phyloP scores from a whole-genome alignment of 2,329 filamentous ascomycete species.

The Monosporascus sp. region DNA sequence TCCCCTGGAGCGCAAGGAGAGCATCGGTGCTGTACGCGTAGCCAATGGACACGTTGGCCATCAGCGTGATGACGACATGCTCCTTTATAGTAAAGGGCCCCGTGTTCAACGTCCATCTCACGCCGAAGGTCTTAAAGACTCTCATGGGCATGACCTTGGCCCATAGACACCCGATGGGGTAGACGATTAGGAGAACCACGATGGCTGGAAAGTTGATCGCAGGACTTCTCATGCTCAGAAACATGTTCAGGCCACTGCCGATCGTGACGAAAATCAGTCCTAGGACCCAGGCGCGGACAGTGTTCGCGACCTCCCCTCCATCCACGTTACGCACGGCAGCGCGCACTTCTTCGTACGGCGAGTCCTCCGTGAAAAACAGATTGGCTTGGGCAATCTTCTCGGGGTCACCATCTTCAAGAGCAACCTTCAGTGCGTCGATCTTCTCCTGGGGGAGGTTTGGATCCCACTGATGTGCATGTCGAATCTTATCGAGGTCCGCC shows the following conservation, averaged over 20 bases:
- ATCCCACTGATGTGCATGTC: conserved; percentile 28
- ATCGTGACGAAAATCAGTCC: conserved; percentile 38
- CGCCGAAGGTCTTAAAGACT: conserved; percentile 35
- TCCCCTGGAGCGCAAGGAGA: conserved; percentile 33
- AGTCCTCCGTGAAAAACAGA: conserved; percentile 28
- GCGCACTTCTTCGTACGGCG: conserved; percentile 34
- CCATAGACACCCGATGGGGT: conserved; percentile 38
- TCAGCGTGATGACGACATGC: conserved; percentile 37
- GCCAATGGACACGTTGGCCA: conserved; percentile 35
- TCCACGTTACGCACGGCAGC: conserved; percentile 40
- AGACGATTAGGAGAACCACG: conserved; percentile 35
- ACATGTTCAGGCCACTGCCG: conserved; percentile 33
- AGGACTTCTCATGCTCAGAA: conserved; percentile 29
- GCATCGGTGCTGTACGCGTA: conserved; percentile 36
- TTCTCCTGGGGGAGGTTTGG: conserved; percentile 29
- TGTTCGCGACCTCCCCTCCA: conserved; percentile 36
- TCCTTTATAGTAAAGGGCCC: conserved; percentile 42
- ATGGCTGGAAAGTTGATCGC: conserved; percentile 31
- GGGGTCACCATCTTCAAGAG: conserved; percentile 24
- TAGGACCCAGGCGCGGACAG: conserved; percentile 38
- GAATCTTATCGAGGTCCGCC: conserved; percentile 24
- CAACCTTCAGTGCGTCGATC: conserved; percentile 25
- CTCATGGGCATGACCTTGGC: conserved; percentile 35
- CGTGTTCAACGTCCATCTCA: conserved; percentile 37
- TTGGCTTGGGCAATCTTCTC: conserved; percentile 27